A percentile compares a stretch with the other conserved stretches of the same genome.
phyloP scores from a whole-genome alignment of 208 protist genomes.

The Sergeia podlipaevii region DNA sequence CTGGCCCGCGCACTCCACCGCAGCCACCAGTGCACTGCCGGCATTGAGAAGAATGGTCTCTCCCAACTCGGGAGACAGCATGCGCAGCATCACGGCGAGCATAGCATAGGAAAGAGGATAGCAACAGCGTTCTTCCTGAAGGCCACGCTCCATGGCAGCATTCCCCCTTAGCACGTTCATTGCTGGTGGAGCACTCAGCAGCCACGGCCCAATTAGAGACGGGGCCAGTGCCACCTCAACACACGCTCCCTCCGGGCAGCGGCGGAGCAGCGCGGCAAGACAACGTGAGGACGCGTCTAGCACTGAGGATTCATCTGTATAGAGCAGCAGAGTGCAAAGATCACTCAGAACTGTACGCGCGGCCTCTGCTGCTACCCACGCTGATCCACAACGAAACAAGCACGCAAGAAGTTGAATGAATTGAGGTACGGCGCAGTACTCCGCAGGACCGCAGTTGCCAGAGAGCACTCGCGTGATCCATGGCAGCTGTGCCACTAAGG shows the following conservation, averaged over 20 bases:
- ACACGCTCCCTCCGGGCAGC: slow-evolving; percentile 30
- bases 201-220: background rate
- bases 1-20: slow-evolving; percentile 25
- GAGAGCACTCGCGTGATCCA: slow-evolving; percentile 11
- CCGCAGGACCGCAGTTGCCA: slow-evolving; percentile 4
- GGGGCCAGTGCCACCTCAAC: slow-evolving; percentile 3
- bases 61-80: slow-evolving; percentile 16
- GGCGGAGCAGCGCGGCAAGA: slow-evolving; percentile 40
- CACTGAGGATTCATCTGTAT: slow-evolving; percentile 49
- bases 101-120: slow-evolving; percentile 44
- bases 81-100: slow-evolving; percentile 33
- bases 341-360: slow-evolving; percentile 21
- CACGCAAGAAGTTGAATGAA: slow-evolving; percentile 19
- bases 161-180: background rate
- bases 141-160: background rate
- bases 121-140: slow-evolving; percentile 5
- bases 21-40: slow-evolving; percentile 33
- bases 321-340: slow-evolving; percentile 45
- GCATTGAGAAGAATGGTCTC: slow-evolving; percentile 51
- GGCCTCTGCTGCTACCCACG: slow-evolving; percentile 17
- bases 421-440: slow-evolving; percentile 15
- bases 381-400: slow-evolving; percentile 15
- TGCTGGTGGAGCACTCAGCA: background rate
- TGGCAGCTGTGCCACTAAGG: slow-evolving; percentile 9
- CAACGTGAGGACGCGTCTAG: slow-evolving; percentile 34